Base-by-base conservation (phyloP, 768 basidiomycete species). In the Myochromella boudieri region DNA sequence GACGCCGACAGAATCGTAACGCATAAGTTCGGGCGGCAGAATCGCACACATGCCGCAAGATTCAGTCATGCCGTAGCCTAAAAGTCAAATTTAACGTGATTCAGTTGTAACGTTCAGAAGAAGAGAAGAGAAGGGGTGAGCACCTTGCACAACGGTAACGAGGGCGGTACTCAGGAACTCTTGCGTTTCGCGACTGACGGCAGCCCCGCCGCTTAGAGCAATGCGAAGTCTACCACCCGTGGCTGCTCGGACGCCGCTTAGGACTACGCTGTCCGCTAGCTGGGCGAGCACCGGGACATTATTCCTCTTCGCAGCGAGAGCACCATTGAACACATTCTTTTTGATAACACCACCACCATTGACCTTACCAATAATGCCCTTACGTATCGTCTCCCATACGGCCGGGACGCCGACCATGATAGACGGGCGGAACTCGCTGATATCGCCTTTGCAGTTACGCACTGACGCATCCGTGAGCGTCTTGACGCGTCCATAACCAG, bases 1-100 rank as follows among this genome's bases (percentile, higher is more conserved):
- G n/a, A 91, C 74, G 14, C 95, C 95, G 37, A 92, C 93, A 8
- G 75, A 61, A 12, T 85, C 83, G 60, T 81, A 87, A 34, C 78
- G 78, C 78, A 87, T 79, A 50, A 85, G 66, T 59, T 89, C 87
- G 1, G 94, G 95, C 3, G 92, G 91, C 18, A 97, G 75, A 53
- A 98, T 79, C 21, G 83, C 76, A 60, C 86, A 90, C 91, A 95
- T 93, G 31, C 90, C 91, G 59, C 88, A 85, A 1, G 91, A 85
- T 62, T 98, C 95, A n/a, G 95, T 99, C 82, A 98, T 85, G 26
- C 95, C 95, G 60, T 95, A 95, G 42, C 91, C 91, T 93, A 49
- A 18, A 37, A n/a, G 22, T 11, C 7, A 26, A n/a, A 4, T 41
- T 32, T 38, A n/a, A 20, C 31, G 6, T 17, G 20, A 10, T 42